Conservation (phyloP, 805 yeast species). For the Kuraishia capsulata region DNA sequence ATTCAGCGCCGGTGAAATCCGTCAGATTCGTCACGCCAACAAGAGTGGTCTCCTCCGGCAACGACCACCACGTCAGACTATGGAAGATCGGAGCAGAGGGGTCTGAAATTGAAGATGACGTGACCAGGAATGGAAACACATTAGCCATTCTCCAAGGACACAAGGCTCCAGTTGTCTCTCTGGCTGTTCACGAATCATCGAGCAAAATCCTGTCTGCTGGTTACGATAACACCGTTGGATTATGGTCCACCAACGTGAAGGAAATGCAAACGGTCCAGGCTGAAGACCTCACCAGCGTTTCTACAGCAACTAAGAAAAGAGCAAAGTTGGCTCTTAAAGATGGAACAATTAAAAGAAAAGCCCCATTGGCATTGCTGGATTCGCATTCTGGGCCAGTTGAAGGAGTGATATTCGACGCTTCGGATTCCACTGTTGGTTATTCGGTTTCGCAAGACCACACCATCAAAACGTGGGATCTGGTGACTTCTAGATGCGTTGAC, state of each 20-base stretch:
- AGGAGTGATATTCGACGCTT: conserved; percentile 63
- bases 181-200: conserved; percentile 47
- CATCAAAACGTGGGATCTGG: conserved; percentile 92
- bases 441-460: conserved; percentile 96
- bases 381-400: conserved; percentile 86
- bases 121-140: conserved; percentile 50
- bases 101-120: conserved; percentile 20
- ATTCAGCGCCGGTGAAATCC: conserved; percentile 76
- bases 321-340: conserved; percentile 73
- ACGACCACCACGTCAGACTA: conserved; percentile 79
- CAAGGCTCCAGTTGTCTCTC: conserved; percentile 71
- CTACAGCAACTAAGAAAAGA: conserved; percentile 84
- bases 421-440: conserved; percentile 76
- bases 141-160: conserved; percentile 86
- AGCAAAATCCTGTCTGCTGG: conserved; percentile 76
- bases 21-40: conserved; percentile 74
- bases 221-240: conserved; percentile 67
- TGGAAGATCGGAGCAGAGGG: conserved; percentile 60
- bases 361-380: conserved; percentile 71
- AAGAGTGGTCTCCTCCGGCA: conserved; percentile 76
- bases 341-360: conserved; percentile 66
- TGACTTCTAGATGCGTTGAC: conserved; percentile 77
- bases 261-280: conserved; percentile 60
- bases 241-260: conserved; percentile 84
- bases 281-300: conserved; percentile 34